Evolutionary conservation across 2,329 filamentous ascomycete species (phyloP).

Genomic region (Allantophomopsis lycopodina): DNA sequence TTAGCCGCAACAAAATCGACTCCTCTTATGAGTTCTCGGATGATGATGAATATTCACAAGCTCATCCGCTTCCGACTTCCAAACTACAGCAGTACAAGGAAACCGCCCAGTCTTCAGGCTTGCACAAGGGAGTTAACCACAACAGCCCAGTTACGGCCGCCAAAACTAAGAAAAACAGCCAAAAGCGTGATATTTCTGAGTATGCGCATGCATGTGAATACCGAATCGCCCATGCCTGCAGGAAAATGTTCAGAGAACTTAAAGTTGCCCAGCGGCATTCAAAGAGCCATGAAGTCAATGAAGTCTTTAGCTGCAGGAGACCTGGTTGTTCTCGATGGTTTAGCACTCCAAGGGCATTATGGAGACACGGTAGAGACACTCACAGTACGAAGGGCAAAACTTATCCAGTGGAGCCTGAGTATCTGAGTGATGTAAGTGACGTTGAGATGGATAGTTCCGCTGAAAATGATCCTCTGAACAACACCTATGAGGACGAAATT

Average conservation of each 20-base stretch:
- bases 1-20: conserved; percentile 9
- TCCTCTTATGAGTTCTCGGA: conserved; percentile 21
- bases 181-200: background rate
- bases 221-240: background rate
- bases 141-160: conserved; percentile 1
- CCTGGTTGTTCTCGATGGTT: too few relatives aligned
- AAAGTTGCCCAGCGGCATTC: background rate
- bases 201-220: background rate
- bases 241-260: background rate
- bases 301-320: too few relatives aligned
- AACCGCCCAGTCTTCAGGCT: background rate
- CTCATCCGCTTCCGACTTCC: background rate
- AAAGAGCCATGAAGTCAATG: too few relatives aligned
- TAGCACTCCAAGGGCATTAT: too few relatives aligned
- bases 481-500: too few relatives aligned
- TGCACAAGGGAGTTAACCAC: background rate
- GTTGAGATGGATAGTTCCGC: too few relatives aligned
- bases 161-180: background rate
- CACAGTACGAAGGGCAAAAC: too few relatives aligned
- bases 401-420: too few relatives aligned
- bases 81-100: background rate
- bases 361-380: too few relatives aligned
- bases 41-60: conserved; percentile 17
- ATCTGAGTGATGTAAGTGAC: too few relatives aligned
- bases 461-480: too few relatives aligned